A percentile compares a stretch with the other conserved stretches of the same genome.
These are phyloP conservation scores for Zhuliangozyma parablackwelliae DNA, from an alignment of 1,139 yeast species.

Conservation along the genomic window DNA sequence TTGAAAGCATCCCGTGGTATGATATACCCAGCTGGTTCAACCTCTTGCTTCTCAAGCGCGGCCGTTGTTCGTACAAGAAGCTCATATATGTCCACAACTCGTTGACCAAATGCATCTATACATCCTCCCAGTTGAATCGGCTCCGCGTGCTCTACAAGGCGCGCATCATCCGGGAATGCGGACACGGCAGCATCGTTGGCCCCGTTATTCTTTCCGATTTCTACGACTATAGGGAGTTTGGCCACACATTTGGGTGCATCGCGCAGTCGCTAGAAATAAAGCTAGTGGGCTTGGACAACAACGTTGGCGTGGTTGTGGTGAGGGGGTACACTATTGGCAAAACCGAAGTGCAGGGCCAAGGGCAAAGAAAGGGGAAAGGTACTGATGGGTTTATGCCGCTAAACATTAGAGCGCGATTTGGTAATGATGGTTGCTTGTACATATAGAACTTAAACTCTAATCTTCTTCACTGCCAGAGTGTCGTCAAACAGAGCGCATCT, in stretches of 20 bases:
- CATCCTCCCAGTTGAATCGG: slow-evolving; percentile 32
- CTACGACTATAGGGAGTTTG: slow-evolving; percentile 53
- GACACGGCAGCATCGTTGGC: slow-evolving; percentile 47
- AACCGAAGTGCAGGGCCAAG: slow-evolving; percentile 8
- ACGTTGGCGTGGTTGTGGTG: slow-evolving; percentile 50
- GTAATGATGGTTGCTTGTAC: slow-evolving; percentile 71
- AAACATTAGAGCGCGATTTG: slow-evolving; percentile 53
- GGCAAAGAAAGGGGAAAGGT: too few relatives aligned
- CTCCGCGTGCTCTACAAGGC: slow-evolving; percentile 45
- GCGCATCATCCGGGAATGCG: slow-evolving; percentile 51
- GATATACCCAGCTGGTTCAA: too few relatives aligned
- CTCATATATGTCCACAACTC: slow-evolving; percentile 7
- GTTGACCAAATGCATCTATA: slow-evolving; percentile 1
- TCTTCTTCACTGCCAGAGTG: slow-evolving; percentile 2
- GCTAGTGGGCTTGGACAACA: slow-evolving; percentile 26
- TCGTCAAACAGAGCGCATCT: slow-evolving; percentile 9
- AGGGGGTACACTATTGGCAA: slow-evolving; percentile 70
- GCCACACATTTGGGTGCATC: slow-evolving; percentile 39
- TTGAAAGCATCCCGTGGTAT: too few relatives aligned
- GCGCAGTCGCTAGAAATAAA: slow-evolving; percentile 50
- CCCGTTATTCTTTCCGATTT: slow-evolving; percentile 56
- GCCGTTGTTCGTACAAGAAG: background rate
- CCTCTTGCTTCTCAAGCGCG: background rate
- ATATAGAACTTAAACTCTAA: slow-evolving; percentile 13
- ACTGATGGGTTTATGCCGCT: slow-evolving; percentile 62